phyloP scores from a whole-genome alignment of 2,329 filamentous ascomycete genomes.

The Paecilomyces sp. region DNA sequence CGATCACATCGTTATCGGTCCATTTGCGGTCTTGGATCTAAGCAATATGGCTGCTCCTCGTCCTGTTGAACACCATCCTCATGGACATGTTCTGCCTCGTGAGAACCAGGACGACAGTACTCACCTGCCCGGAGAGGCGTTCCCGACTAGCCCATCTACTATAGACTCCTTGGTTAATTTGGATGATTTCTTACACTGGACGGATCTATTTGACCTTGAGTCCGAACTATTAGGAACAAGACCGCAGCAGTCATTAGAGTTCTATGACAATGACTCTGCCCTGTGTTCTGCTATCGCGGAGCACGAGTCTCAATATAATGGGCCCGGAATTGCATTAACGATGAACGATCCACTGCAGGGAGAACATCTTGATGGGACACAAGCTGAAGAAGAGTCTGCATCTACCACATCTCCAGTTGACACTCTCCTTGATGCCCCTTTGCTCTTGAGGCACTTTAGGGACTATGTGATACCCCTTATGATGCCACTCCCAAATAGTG shows the following conservation, averaged over 20 bases:
- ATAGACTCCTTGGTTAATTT: conserved; percentile 16
- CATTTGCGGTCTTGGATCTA: conserved; percentile 23
- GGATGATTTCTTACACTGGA: conserved; percentile 26
- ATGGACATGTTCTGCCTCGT: background rate
- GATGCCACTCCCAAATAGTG: conserved; percentile 20
- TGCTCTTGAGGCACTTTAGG: conserved; percentile 23
- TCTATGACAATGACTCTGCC: background rate
- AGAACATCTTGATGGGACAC: background rate
- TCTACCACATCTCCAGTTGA: conserved; percentile 4
- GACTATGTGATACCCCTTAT: conserved; percentile 24
- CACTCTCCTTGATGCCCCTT: conserved; percentile 14
- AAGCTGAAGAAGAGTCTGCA: background rate
- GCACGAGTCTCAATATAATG: background rate
- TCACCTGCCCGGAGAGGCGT: background rate
- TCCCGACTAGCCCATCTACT: conserved; percentile 5
- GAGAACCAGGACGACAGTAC: background rate
- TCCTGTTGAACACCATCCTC: background rate
- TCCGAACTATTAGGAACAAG: conserved; percentile 13
- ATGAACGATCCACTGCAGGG: background rate
- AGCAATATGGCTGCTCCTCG: conserved; percentile 3
- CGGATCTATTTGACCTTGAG: conserved; percentile 23
- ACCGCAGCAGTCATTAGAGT: conserved; percentile 5
- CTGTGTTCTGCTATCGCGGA: background rate
- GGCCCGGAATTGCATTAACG: background rate
- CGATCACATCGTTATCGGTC: conserved; percentile 19